Evolutionary conservation across 192 early-diverging fungal species (phyloP), one percentile per base, ranked within the genome.

Genomic region (Phlyctochytrium planicorne): DNA sequence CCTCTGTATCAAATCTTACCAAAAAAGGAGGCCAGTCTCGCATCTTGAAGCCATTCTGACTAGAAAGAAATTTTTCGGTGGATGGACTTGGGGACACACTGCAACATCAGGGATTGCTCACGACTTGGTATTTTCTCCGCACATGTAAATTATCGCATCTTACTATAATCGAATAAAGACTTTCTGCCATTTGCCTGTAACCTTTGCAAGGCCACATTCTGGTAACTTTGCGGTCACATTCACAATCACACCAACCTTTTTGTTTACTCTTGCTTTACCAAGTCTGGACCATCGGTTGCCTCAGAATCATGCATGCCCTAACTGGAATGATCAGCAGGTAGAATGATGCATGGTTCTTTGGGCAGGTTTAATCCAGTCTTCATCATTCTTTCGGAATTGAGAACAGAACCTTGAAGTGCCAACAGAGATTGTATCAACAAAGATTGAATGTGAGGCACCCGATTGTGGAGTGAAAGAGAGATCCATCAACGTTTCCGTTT

Each of bases 141-240:
- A 12, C 10, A 36, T 0, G 27, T 12, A 20, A 20, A 60, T n/a
- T n/a, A n/a, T n/a, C n/a, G n/a, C n/a, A n/a, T n/a, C n/a, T n/a
- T n/a, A n/a, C n/a, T n/a, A n/a, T n/a, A n/a, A n/a, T n/a, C n/a
- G n/a, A n/a, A n/a, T n/a, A n/a, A n/a, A n/a, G 68, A 69, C 30
- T 69, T 69, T 32, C 47, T 69, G 30, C 68, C 68, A 12, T 69
- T 69, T 60, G 61, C 53, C 20, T 69, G 68, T 34, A 57, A 57
- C 0, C 24, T 61, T 27, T 69, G 68, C 25, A 3, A 2, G 30
- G 23, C 34, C 14, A 63, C 52, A n/a, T 69, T 69, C 33, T 69
- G 68, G n/a, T n/a, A n/a, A n/a, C n/a, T n/a, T n/a, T n/a, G n/a
- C n/a, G n/a, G n/a, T n/a, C n/a, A n/a, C n/a, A n/a, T n/a, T n/a